Evolutionary conservation across 306 rosid genomes (phyloP).

Genomic region (Castanea mollissima): DNA sequence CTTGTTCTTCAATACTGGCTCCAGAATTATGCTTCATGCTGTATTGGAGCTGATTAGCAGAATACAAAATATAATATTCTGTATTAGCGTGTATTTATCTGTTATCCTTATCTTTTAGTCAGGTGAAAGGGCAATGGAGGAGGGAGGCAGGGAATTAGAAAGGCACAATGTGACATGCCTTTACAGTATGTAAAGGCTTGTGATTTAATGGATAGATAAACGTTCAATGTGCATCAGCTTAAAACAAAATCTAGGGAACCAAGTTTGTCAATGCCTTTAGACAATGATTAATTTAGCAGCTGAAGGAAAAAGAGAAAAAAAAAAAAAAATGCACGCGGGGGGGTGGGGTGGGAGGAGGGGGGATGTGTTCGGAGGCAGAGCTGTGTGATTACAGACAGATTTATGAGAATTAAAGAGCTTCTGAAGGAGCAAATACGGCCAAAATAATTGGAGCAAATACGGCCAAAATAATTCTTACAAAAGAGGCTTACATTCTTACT

Average conservation of each 20-base stretch:
- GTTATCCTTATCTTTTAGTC: neutral
- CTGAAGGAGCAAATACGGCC: no score
- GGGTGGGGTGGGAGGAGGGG: accelerated
- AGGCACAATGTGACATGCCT: neutral
- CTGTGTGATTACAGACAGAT: no score
- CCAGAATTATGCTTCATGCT: neutral
- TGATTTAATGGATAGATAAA: neutral
- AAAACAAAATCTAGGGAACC: neutral
- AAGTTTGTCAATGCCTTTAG: neutral
- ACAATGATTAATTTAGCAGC: no score
- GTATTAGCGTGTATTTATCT: neutral
- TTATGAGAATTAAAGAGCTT: no score
- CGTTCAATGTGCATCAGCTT: neutral
- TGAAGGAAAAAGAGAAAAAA: no score
- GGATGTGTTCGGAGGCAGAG: no score
- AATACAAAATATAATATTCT: neutral
- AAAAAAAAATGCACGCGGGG: no score
- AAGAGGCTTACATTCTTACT: no score
- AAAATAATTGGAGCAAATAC: no score
- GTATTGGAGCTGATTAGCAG: neutral
- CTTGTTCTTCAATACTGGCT: constrained; percentile 1
- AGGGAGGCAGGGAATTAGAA: neutral
- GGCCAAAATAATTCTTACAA: no score
- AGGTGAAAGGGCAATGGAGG: neutral
- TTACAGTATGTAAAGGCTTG: neutral